A percentile compares a stretch with the other conserved stretches of the same genome.
These are phyloP conservation scores for Yamadazyma spencermartinsiae DNA, from an alignment of 1,139 yeast genomes.

Conservation along the genomic window DNA sequence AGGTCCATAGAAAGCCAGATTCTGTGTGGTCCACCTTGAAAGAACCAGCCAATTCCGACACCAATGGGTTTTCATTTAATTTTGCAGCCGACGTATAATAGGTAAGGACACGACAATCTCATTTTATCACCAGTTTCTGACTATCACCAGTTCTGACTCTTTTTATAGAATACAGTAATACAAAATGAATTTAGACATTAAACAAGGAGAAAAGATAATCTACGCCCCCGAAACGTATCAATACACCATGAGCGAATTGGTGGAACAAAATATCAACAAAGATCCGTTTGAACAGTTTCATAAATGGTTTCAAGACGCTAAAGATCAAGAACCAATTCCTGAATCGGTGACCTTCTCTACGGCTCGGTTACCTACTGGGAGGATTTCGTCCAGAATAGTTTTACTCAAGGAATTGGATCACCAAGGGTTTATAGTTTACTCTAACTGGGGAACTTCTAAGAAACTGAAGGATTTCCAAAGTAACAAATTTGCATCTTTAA, in stretches of 20 bases:
- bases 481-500: constrained; percentile 78
- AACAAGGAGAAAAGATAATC: constrained; percentile 22
- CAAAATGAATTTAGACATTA: constrained; percentile 11
- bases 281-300: constrained; percentile 80
- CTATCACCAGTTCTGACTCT: too few relatives aligned
- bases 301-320: constrained; percentile 85
- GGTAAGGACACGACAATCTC: neutral
- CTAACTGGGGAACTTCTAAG: constrained; percentile 88
- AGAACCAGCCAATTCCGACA: constrained; percentile 5
- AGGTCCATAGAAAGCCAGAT: constrained; percentile 8
- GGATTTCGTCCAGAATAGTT: constrained; percentile 81
- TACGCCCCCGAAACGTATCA: constrained; percentile 91
- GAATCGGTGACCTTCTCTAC: constrained; percentile 84
- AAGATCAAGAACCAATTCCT: constrained; percentile 51
- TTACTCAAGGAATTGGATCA: constrained; percentile 85
- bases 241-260: constrained; percentile 68
- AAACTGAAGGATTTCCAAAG: constrained; percentile 69
- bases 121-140: neutral
- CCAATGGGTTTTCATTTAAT: constrained; percentile 15
- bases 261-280: constrained; percentile 49
- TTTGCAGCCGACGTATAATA: constrained; percentile 13
- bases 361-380: constrained; percentile 82
- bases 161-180: neutral
- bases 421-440: constrained; percentile 83
- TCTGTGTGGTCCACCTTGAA: constrained; percentile 5